These are phyloP conservation scores for Pythium dissimile DNA, from an alignment of 352 stramenopile species.

Conservation along the genomic window DNA sequence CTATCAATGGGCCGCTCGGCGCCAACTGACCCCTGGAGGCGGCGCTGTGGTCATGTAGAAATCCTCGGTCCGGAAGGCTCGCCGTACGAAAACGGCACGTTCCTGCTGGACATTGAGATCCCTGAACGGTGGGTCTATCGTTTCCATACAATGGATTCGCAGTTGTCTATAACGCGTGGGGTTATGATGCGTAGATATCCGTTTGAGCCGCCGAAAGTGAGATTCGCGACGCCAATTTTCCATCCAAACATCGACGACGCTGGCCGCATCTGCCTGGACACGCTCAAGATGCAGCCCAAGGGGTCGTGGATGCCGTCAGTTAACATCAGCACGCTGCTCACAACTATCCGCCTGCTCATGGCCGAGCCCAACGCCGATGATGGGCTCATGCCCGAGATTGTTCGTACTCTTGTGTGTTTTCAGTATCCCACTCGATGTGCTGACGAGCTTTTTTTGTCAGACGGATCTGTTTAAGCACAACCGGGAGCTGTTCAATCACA, in stretches of 20 bases:
- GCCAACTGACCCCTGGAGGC: background rate
- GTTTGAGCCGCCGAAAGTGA: constrained; percentile 80
- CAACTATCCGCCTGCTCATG: constrained; percentile 90
- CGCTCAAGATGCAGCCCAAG: constrained; percentile 90
- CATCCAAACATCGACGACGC: constrained; percentile 85
- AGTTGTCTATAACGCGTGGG: background rate
- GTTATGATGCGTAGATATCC: constrained; percentile 47
- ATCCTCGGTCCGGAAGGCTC: constrained; percentile 78
- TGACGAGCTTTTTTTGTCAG: constrained; percentile 21
- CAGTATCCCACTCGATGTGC: background rate
- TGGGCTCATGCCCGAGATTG: constrained; percentile 88
- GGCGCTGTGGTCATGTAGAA: constrained; percentile 32
- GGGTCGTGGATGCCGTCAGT: constrained; percentile 90
- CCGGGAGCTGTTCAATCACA: constrained; percentile 61
- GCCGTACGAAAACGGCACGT: constrained; percentile 77
- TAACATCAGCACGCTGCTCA: constrained; percentile 89
- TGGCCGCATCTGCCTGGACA: constrained; percentile 89
- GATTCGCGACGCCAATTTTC: constrained; percentile 79
- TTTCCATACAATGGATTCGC: too few species aligned
- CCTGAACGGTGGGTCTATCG: constrained; percentile 57
- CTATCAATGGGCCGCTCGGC: background rate
- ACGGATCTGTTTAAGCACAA: constrained; percentile 80
- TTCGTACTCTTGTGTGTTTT: constrained; percentile 15
- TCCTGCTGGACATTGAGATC: constrained; percentile 70
- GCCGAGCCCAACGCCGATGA: constrained; percentile 89